phyloP scores from a whole-genome alignment of 1,139 yeast genomes.

The Candida freyschussii region DNA sequence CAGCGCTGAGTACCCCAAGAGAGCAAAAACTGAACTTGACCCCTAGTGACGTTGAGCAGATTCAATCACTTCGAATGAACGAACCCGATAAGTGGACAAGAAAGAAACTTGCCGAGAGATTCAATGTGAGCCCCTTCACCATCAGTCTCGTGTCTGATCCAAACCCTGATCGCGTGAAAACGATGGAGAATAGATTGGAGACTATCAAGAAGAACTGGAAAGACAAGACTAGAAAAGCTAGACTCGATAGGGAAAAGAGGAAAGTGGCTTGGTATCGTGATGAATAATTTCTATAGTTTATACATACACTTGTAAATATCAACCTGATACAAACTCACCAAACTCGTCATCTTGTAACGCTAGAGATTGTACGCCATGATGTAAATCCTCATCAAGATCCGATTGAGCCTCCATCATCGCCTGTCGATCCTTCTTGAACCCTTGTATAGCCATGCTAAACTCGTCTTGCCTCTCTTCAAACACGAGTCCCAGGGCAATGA shows the following conservation, averaged over 20 bases:
- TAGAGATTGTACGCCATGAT: constrained; percentile 2
- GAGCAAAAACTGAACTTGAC: constrained; percentile 57
- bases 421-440: constrained; percentile 8
- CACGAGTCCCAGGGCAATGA: constrained; percentile 35
- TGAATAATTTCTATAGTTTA: constrained; percentile 29
- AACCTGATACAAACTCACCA: constrained; percentile 37
- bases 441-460: constrained; percentile 36
- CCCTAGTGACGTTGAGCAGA: constrained; percentile 56
- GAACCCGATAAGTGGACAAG: constrained; percentile 69
- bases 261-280: constrained; percentile 58
- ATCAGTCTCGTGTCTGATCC: constrained; percentile 48
- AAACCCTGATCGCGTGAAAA: constrained; percentile 33
- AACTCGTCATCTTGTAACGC: constrained; percentile 34
- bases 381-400: constrained; percentile 17
- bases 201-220: constrained; percentile 47
- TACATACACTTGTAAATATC: too few relatives aligned
- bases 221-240: constrained; percentile 52
- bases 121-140: constrained; percentile 49
- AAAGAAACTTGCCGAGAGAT: constrained; percentile 61
- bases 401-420: constrained; percentile 11
- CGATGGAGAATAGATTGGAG: constrained; percentile 41
- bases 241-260: constrained; percentile 49
- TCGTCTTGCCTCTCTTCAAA: constrained; percentile 34
- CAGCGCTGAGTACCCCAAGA: constrained; percentile 36
- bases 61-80: constrained; percentile 52